A percentile compares a stretch with the other conserved stretches of the same genome.
Evolutionary conservation across 805 yeast species (phyloP).

Genomic region (Teunomyces funiuensis): DNA sequence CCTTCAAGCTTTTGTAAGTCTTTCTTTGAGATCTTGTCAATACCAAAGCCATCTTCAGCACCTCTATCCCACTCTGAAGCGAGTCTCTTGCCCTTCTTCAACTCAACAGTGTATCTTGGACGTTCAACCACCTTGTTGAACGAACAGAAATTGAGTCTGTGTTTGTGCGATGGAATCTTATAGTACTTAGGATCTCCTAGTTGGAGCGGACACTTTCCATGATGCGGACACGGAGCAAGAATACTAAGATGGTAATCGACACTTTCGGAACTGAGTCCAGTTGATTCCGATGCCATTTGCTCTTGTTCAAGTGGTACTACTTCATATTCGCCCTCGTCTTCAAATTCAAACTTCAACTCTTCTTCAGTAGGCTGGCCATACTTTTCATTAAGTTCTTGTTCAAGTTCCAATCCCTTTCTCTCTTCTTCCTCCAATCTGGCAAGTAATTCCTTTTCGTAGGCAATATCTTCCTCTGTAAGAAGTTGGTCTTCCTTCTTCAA

Average conservation of each 20-base stretch:
- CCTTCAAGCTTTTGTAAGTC: slow-evolving; percentile 50
- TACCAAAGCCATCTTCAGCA: slow-evolving; percentile 56
- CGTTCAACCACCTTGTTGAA: slow-evolving; percentile 70
- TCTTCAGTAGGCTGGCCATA: slow-evolving; percentile 43
- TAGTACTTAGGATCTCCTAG: slow-evolving; percentile 69
- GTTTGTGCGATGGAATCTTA: slow-evolving; percentile 53
- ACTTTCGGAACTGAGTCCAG: slow-evolving; percentile 17
- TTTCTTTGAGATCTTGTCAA: slow-evolving; percentile 32
- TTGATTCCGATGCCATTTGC: slow-evolving; percentile 11
- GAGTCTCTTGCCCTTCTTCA: slow-evolving; percentile 76
- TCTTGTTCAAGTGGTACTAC: slow-evolving; percentile 20
- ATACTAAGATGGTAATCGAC: slow-evolving; percentile 58
- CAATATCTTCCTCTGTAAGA: slow-evolving; percentile 35
- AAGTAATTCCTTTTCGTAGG: slow-evolving; percentile 31
- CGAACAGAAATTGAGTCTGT: slow-evolving; percentile 69
- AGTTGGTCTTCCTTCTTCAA: slow-evolving; percentile 35
- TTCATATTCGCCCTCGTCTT: slow-evolving; percentile 32
- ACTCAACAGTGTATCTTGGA: slow-evolving; percentile 77
- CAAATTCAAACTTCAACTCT: slow-evolving; percentile 51
- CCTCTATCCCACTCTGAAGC: slow-evolving; percentile 68
- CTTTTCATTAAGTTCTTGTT: slow-evolving; percentile 33
- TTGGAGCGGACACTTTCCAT: slow-evolving; percentile 82
- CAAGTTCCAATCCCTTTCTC: slow-evolving; percentile 17
- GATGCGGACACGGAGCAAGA: slow-evolving; percentile 91
- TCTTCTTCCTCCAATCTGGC: slow-evolving; percentile 25